These are phyloP conservation scores for Arabidopsis suecica DNA, from an alignment of 345 rosid species.

Conservation along the genomic window DNA sequence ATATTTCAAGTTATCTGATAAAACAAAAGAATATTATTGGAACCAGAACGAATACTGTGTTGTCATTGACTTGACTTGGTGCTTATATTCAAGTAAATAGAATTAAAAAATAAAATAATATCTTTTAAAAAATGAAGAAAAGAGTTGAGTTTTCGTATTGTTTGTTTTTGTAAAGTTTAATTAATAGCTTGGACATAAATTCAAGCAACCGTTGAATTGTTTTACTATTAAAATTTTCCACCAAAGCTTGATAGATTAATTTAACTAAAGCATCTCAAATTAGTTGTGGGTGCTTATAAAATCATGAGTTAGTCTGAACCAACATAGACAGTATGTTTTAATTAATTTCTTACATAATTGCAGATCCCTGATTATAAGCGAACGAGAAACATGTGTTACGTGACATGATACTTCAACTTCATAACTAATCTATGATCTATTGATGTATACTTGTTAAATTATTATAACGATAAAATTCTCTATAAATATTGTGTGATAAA, in stretches of 20 bases:
- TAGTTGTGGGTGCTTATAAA: slow-evolving; percentile 36
- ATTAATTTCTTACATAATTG: slow-evolving; percentile 12
- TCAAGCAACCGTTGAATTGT: slow-evolving; percentile 46
- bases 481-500: background rate
- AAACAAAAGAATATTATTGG: slow-evolving; percentile 12
- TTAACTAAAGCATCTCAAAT: slow-evolving; percentile 31
- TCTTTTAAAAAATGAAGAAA: background rate
- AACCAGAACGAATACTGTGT: slow-evolving; percentile 29
- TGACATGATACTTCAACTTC: slow-evolving; percentile 32
- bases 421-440: slow-evolving; percentile 33
- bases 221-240: slow-evolving; percentile 31
- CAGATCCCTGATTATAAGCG: slow-evolving; percentile 4
- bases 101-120: background rate
- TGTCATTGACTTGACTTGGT: slow-evolving; percentile 51
- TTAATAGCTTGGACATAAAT: slow-evolving; percentile 45
- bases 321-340: slow-evolving; percentile 21
- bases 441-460: background rate
- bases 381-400: slow-evolving; percentile 39
- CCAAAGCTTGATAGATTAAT: slow-evolving; percentile 33
- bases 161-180: slow-evolving; percentile 20
- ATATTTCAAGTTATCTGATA: slow-evolving; percentile 23
- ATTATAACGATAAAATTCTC: slow-evolving; percentile 9
- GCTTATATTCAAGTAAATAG: slow-evolving; percentile 23
- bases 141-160: slow-evolving; percentile 37
- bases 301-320: slow-evolving; percentile 45